Base-by-base conservation (phyloP, 257 asterid species). In the Ophiorrhiza pumila region DNA sequence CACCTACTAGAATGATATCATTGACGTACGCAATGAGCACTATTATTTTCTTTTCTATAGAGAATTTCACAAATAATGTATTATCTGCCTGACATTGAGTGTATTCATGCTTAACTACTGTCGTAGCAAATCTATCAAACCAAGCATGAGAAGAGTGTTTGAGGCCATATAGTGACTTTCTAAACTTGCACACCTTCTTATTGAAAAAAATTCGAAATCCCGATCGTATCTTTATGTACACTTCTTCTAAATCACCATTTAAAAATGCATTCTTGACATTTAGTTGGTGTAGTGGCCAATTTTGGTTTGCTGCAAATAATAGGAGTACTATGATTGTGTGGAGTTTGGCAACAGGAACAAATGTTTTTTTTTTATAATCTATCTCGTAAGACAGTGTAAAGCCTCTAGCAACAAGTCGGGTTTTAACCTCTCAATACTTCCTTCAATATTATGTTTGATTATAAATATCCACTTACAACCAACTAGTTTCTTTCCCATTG, bases 61-160 rank as follows among this genome's bases (percentile, higher is more conserved):
- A 13, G 13, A 10, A 17, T 27, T 56, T 73, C 0, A 63, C 29
- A 27, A 68, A 68, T 42, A 69, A 20, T 0, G 57, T 58, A 18
- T 76, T 67, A 23, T 69, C 34, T 14, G 46, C 17, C 5, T 73
- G 64, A 20, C 63, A 34, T 45, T 62, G 42, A 4, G 29, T 20
- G 14, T 45, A 73, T 9, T 37, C 60, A 17, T 10, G 29, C 4
- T 11, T 3, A 4, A 3, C 0, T 1, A 68, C 25, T 4, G 46
- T 14, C 12, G 42, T 43, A 2, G 49, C 41, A n/a, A 66, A 76
- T 29, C 8, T 76, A 2, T 22, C 75, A 76, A 68, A 76, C 79
- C 53, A 56, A 18, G 60, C 46, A 14, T 41, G 37, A 5, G 74
- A 53, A 10, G 69, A 31, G 20, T 75, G 53, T 27, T 74, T 74